Evolutionary conservation across 2,329 filamentous ascomycete species (phyloP).

Genomic region (Spiromastix sp.): DNA sequence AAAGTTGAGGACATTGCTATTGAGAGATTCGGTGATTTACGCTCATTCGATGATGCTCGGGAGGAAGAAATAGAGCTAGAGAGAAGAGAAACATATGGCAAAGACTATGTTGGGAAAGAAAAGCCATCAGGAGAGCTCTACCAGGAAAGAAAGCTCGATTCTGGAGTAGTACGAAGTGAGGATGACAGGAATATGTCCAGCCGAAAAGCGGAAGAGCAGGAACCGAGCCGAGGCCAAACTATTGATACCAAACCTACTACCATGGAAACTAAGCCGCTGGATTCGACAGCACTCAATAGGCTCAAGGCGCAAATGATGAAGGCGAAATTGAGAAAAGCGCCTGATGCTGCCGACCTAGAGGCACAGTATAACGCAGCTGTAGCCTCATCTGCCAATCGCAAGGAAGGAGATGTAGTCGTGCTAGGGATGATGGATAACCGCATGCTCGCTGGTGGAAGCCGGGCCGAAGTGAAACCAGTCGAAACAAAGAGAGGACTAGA

Average conservation of each 20-base stretch:
- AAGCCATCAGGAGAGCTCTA: slow-evolving; percentile 83
- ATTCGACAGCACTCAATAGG: slow-evolving; percentile 74
- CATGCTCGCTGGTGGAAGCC: slow-evolving; percentile 67
- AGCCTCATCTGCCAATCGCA: slow-evolving; percentile 47
- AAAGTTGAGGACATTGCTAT: slow-evolving; percentile 70
- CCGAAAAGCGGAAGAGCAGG: slow-evolving; percentile 22
- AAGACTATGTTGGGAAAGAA: slow-evolving; percentile 72
- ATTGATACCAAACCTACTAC: slow-evolving; percentile 45
- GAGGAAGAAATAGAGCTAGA: slow-evolving; percentile 92
- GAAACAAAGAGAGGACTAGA: slow-evolving; percentile 74
- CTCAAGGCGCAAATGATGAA: slow-evolving; percentile 94
- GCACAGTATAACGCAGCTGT: slow-evolving; percentile 71
- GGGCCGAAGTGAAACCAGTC: slow-evolving; percentile 65
- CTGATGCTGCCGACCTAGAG: slow-evolving; percentile 68
- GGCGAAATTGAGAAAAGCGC: slow-evolving; percentile 70
- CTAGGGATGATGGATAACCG: slow-evolving; percentile 83
- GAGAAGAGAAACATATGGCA: slow-evolving; percentile 68
- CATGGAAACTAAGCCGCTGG: slow-evolving; percentile 45
- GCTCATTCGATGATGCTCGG: slow-evolving; percentile 81
- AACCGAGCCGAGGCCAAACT: slow-evolving; percentile 22
- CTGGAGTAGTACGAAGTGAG: slow-evolving; percentile 37
- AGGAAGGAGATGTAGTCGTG: slow-evolving; percentile 61
- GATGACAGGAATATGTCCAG: slow-evolving; percentile 15
- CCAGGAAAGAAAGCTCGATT: slow-evolving; percentile 58
- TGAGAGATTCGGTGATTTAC: slow-evolving; percentile 69